Percentiles rank a stretch among this genome's conserved stretches.
These are phyloP conservation scores for Rhodotorula kratochvilovae DNA, from an alignment of 768 basidiomycete genomes.

Conservation along the genomic window DNA sequence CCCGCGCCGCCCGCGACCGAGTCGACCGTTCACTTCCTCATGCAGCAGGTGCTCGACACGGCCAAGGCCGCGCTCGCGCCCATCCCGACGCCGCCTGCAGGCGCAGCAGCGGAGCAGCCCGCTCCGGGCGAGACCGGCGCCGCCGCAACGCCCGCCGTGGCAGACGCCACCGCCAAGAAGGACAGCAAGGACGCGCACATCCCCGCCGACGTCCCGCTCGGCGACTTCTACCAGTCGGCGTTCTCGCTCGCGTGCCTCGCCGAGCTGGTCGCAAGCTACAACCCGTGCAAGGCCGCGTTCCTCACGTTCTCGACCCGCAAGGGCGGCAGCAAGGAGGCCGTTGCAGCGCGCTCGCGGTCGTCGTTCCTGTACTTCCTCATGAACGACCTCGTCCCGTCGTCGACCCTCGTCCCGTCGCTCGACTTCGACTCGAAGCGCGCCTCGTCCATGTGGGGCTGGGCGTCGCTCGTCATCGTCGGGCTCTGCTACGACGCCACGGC, in stretches of 20 bases:
- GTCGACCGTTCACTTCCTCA: conserved; percentile 58
- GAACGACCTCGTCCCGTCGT: conserved; percentile 73
- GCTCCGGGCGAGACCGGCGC: no score
- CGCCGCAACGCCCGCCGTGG: conserved; percentile 3
- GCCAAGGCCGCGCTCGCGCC: conserved; percentile 52
- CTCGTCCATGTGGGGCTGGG: conserved; percentile 48
- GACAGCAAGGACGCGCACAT: conserved; percentile 28
- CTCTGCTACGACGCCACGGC: conserved; percentile 78
- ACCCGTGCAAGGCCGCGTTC: conserved; percentile 81
- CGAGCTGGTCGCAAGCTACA: conserved; percentile 88
- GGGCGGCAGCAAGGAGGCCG: conserved; percentile 46
- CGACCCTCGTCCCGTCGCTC: conserved; percentile 55
- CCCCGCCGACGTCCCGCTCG: conserved; percentile 32
- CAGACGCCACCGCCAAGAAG: conserved; percentile 27
- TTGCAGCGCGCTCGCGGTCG: conserved; percentile 57
- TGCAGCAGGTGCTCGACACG: conserved; percentile 64
- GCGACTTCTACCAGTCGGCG: conserved; percentile 41
- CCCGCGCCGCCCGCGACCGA: conserved; percentile 45
- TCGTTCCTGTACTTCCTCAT: conserved; percentile 73
- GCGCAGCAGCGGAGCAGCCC: neutral
- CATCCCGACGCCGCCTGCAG: conserved; percentile 18
- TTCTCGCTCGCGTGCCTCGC: conserved; percentile 89
- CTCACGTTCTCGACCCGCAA: conserved; percentile 56
- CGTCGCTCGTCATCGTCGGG: conserved; percentile 72
- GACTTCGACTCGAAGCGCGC: conserved; percentile 45